These are phyloP conservation scores for Acacia melanoxylon DNA, from an alignment of 306 rosid species.

Conservation along the genomic window DNA sequence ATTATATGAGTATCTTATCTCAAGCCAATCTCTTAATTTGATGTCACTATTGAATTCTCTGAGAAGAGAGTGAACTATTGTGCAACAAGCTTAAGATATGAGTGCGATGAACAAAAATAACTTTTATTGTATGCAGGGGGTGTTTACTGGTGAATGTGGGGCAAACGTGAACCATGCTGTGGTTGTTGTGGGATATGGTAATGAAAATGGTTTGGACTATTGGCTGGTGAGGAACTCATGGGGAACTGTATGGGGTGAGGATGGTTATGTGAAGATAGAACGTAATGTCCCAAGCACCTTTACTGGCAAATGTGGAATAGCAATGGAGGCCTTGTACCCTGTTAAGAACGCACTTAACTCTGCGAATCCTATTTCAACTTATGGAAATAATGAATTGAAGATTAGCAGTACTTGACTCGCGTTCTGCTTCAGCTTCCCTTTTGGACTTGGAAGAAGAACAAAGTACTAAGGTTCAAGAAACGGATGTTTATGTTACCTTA, in stretches of 20 bases:
- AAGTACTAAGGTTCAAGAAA: constrained; percentile 18
- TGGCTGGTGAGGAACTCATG: constrained; percentile 98
- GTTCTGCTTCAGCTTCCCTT: background rate
- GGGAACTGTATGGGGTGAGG: constrained; percentile 89
- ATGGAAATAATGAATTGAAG: constrained; percentile 24
- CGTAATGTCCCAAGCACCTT: constrained; percentile 44
- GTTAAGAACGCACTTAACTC: constrained; percentile 51
- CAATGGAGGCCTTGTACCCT: constrained; percentile 81
- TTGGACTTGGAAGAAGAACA: constrained; percentile 4
- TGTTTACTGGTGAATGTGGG: constrained; percentile 82
- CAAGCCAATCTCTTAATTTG: background rate
- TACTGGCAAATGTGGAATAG: constrained; percentile 81
- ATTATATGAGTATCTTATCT: background rate
- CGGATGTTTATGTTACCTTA: background rate
- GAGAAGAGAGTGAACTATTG: background rate
- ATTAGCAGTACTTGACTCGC: constrained; percentile 49
- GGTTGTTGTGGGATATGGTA: constrained; percentile 82
- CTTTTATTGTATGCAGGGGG: constrained; percentile 52
- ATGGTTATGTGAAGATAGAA: constrained; percentile 77
- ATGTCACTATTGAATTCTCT: background rate
- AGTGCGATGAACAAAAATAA: background rate
- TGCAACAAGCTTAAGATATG: background rate
- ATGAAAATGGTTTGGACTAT: constrained; percentile 76
- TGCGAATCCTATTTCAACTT: constrained; percentile 16
- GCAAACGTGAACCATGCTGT: constrained; percentile 77